Evolutionary conservation across 129 eudicot species (phyloP), one percentile per base, ranked within the genome.

Genomic region (Glebionis coronaria): DNA sequence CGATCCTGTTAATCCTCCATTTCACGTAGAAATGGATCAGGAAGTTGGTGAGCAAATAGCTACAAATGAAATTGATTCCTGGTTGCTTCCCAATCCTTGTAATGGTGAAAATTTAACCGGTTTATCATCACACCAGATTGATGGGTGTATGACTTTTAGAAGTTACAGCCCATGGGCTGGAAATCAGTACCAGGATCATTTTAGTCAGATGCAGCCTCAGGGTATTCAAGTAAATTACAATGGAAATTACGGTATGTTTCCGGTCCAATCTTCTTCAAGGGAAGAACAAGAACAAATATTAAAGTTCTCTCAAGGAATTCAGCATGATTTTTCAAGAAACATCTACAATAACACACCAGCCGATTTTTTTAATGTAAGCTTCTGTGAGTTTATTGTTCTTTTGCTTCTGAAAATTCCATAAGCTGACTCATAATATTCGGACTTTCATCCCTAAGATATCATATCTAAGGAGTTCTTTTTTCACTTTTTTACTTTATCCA

Each of bases 51-150:
- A 57, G 65, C 73, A 52, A 72, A 50, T 70, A 23, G 67, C 53
- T 47, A 63, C 53, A 35, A 55, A 64, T 38, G 72, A 70, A 70
- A 31, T 35, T 20, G 67, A 77, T 63, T 53, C 81, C 44, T 70
- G 67, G 76, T 67, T 77, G 67, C 55, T 63, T 35, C 67, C 27
- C 12, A 56, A 70, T 70, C 76, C 80, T 53, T 60, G n/a, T 51
- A 56, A 20, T 35, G 25, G 35, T 16, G 60, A 71, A 20, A 65
- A 55, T 28, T 29, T 29, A 29, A 29, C 7, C 38, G 38, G 38
- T 57, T 25, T 25, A 25, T 12, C 62, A 12, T 56, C 29, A 12
- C 61, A 56, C 38, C 61, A 11, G 14, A 23, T 19, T 56, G 61
- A 56, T 56, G 61, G 15, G n/a, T 21, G 61, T 29, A 9, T 23